Percentiles rank a stretch among this genome's conserved stretches.
phyloP scores from a whole-genome alignment of 768 basidiomycete genomes.

The Sistotremastrum niveocremeum region DNA sequence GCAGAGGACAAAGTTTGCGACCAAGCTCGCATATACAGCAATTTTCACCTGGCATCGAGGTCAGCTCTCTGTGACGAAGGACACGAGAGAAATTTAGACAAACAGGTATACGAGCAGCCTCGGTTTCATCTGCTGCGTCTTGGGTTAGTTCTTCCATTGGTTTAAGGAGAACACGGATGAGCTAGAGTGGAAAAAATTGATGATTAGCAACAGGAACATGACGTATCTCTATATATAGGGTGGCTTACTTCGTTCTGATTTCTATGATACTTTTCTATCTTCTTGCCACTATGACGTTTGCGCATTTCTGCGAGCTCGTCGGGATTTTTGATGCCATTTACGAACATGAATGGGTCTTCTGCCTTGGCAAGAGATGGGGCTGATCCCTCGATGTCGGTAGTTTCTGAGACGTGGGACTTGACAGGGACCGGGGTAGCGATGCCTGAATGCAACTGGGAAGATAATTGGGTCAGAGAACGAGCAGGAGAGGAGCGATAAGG shows the following conservation, averaged over 20 bases:
- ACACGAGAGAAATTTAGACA: constrained; percentile 11
- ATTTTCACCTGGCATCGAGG: constrained; percentile 54
- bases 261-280: constrained; percentile 50
- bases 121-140: constrained; percentile 62
- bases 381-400: neutral
- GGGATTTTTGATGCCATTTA: constrained; percentile 44
- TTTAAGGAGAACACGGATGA: constrained; percentile 79
- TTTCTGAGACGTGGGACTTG: no score
- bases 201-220: constrained; percentile 4
- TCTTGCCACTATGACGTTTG: constrained; percentile 44
- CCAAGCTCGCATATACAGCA: constrained; percentile 75
- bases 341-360: constrained; percentile 55
- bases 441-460: no score
- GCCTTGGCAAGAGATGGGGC: neutral
- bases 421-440: no score
- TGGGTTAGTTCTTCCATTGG: constrained; percentile 81
- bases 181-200: constrained; percentile 28
- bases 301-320: constrained; percentile 52
- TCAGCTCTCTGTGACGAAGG: neutral
- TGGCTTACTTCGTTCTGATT: constrained; percentile 57
- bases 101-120: constrained; percentile 53
- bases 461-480: no score
- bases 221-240: constrained; percentile 1
- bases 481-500: no score
- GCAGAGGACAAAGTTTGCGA: constrained; percentile 60